Evolutionary conservation across 768 basidiomycete genomes (phyloP).

Genomic region (Suillus brevipes): DNA sequence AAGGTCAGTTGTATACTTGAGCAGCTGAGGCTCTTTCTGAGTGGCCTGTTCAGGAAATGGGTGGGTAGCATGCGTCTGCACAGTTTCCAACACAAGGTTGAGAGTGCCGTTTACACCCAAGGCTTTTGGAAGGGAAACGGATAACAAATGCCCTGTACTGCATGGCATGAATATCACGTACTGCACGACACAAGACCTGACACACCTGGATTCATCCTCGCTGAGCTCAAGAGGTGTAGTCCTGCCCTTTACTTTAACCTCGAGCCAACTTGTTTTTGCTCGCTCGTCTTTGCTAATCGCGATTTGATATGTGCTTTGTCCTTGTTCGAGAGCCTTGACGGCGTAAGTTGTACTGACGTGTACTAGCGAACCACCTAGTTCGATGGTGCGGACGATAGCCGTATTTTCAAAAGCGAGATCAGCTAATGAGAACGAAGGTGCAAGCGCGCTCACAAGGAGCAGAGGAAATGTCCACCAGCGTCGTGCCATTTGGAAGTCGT

Average conservation of each 20-base stretch:
- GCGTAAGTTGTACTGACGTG: slow-evolving; percentile 89
- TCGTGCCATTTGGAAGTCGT: slow-evolving; percentile 43
- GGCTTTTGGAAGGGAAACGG: slow-evolving; percentile 62
- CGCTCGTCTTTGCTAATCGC: slow-evolving; percentile 65
- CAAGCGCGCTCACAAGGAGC: slow-evolving; percentile 43
- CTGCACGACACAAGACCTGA: slow-evolving; percentile 18
- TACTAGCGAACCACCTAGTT: slow-evolving; percentile 86
- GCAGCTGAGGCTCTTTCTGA: slow-evolving; percentile 76
- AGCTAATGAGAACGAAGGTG: slow-evolving; percentile 40
- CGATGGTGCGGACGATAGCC: slow-evolving; percentile 83
- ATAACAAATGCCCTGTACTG: slow-evolving; percentile 51
- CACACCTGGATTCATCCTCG: slow-evolving; percentile 54
- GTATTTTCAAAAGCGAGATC: slow-evolving; percentile 79
- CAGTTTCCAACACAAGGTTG: slow-evolving; percentile 76
- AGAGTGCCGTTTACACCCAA: slow-evolving; percentile 59
- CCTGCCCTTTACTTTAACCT: slow-evolving; percentile 79
- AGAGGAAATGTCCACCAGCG: slow-evolving; percentile 49
- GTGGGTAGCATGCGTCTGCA: slow-evolving; percentile 74
- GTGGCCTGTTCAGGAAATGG: slow-evolving; percentile 74
- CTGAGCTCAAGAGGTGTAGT: slow-evolving; percentile 51
- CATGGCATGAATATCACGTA: slow-evolving; percentile 30
- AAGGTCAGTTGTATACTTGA: slow-evolving; percentile 75
- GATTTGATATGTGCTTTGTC: slow-evolving; percentile 64
- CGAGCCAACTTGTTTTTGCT: slow-evolving; percentile 71
- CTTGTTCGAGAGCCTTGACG: slow-evolving; percentile 67